A percentile compares a stretch with the other conserved stretches of the same genome.
phyloP scores from a whole-genome alignment of 768 basidiomycete genomes.

The Russula abietina region DNA sequence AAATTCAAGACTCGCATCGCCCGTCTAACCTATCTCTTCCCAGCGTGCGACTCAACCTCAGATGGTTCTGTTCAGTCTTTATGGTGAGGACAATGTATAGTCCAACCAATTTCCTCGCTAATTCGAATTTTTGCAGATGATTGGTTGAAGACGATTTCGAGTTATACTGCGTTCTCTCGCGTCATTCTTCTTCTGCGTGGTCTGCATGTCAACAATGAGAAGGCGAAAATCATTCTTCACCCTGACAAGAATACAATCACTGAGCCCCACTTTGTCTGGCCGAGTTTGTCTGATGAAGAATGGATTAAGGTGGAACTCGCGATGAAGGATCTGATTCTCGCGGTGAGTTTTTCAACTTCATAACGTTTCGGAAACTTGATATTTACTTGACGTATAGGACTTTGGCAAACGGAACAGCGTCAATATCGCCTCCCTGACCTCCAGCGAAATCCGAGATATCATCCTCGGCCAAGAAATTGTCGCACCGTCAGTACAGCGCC shows the following conservation, averaged over 20 bases:
- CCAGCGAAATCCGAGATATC: slow-evolving; percentile 95
- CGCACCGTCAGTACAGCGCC: slow-evolving; percentile 90
- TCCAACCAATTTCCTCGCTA: slow-evolving; percentile 10
- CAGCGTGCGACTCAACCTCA: slow-evolving; percentile 96
- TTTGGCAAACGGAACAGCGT: slow-evolving; percentile 99
- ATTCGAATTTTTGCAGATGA: slow-evolving; percentile 56
- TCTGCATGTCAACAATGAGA: slow-evolving; percentile 98
- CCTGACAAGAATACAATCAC: slow-evolving; percentile 97
- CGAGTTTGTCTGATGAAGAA: slow-evolving; percentile 84
- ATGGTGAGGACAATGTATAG: slow-evolving; percentile 44
- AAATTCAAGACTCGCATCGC: background rate
- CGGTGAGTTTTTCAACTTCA: slow-evolving; percentile 40
- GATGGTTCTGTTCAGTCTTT: slow-evolving; percentile 98
- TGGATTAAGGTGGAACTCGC: slow-evolving; percentile 99
- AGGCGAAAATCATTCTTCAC: slow-evolving; percentile 96
- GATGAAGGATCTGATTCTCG: slow-evolving; percentile 93
- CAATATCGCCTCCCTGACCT: slow-evolving; percentile 95
- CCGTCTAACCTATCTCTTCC: slow-evolving; percentile 16
- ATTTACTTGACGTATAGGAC: slow-evolving; percentile 47
- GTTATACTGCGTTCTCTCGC: slow-evolving; percentile 98
- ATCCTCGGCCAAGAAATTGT: slow-evolving; percentile 99
- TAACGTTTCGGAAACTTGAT: background rate
- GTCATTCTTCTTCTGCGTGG: slow-evolving; percentile 95
- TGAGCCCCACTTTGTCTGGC: slow-evolving; percentile 98
- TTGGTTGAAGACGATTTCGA: slow-evolving; percentile 98